A percentile compares a stretch with the other conserved stretches of the same genome.
These are phyloP conservation scores for Vanrija sp. DNA, from an alignment of 1,284 basidiomycete genomes.

Conservation along the genomic window DNA sequence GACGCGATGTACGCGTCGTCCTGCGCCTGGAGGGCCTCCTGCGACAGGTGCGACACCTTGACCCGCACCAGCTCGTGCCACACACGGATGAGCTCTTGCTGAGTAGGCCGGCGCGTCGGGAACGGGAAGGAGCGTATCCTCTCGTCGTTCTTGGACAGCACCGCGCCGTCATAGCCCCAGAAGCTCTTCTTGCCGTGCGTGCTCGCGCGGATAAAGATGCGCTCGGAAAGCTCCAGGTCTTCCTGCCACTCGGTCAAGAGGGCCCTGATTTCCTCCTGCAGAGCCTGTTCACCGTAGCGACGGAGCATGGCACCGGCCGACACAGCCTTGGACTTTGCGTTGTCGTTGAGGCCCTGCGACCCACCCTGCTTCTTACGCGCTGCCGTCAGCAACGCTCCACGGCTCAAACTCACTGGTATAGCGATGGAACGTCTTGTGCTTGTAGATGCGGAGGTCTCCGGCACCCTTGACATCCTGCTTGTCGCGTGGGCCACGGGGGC, in stretches of 20 bases:
- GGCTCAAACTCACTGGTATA: slow-evolving; percentile 73
- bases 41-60: slow-evolving; percentile 80
- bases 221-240: slow-evolving; percentile 72
- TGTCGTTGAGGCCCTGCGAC: slow-evolving; percentile 87
- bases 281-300: slow-evolving; percentile 88
- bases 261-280: slow-evolving; percentile 86
- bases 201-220: slow-evolving; percentile 84
- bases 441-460: slow-evolving; percentile 69
- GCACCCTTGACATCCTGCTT: slow-evolving; percentile 54
- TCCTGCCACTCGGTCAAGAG: slow-evolving; percentile 78
- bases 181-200: slow-evolving; percentile 81
- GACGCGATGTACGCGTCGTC: slow-evolving; percentile 84
- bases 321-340: slow-evolving; percentile 84
- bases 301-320: slow-evolving; percentile 92
- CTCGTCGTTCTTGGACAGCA: slow-evolving; percentile 63
- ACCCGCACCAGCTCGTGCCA: slow-evolving; percentile 80
- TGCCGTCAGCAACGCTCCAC: slow-evolving; percentile 38
- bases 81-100: slow-evolving; percentile 83
- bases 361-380: slow-evolving; percentile 97
- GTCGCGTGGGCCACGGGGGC: slow-evolving; percentile 54
- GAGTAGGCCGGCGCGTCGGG: slow-evolving; percentile 88
- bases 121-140: slow-evolving; percentile 86
- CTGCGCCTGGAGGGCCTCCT: slow-evolving; percentile 74
- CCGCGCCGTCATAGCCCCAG: slow-evolving; percentile 72
- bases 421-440: slow-evolving; percentile 95